Evolutionary conservation across 2,329 filamentous ascomycete species (phyloP), one percentile per base, ranked within the genome.

Genomic region (Talaromyces sp.): DNA sequence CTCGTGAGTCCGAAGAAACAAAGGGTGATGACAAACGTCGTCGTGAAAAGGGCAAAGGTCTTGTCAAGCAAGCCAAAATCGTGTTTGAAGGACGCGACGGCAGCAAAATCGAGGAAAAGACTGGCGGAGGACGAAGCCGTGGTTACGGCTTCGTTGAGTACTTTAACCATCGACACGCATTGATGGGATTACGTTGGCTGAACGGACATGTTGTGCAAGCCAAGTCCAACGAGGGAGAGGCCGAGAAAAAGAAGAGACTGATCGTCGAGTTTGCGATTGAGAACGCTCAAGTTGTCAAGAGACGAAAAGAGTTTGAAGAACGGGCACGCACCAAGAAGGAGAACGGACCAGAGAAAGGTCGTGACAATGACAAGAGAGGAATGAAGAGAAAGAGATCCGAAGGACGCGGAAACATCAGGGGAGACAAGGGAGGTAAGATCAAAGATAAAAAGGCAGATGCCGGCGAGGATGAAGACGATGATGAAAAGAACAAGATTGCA

Each of bases 111-210:
- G 78, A 83, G 8, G 92, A 96, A 77, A 83, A 85, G 48, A 86
- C 82, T 58, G 92, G 90, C 7, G 92, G 87, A 6, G 93, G 93
- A 54, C 86, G 90, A 73, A 95, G 90, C 74, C 86, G 93, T 74
- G 95, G 95, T 5, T 99, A 99, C 74, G 95, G 96, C 12, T 99
- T 99, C 80, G 90, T 99, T 68, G 95, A 99, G 79, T 99, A 97
- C 77, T 90, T 88, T 67, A 95, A 91, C 33, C 95, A 99, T 73
- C 89, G 95, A 57, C 93, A 89, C 82, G 95, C 95, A 14, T 83
- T 99, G 42, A 98, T 98, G 91, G 95, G 92, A 25, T 81, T 99
- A 66, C 84, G 95, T 54, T 98, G 92, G 87, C 83, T 99, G 63
- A 99, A 99, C 74, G 93, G 93, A 1, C 88, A 88, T 67, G 79